Percentiles rank a stretch among this genome's conserved stretches.
These are phyloP conservation scores for Kazachstania psychrophila DNA, from an alignment of 805 yeast species.

Conservation along the genomic window DNA sequence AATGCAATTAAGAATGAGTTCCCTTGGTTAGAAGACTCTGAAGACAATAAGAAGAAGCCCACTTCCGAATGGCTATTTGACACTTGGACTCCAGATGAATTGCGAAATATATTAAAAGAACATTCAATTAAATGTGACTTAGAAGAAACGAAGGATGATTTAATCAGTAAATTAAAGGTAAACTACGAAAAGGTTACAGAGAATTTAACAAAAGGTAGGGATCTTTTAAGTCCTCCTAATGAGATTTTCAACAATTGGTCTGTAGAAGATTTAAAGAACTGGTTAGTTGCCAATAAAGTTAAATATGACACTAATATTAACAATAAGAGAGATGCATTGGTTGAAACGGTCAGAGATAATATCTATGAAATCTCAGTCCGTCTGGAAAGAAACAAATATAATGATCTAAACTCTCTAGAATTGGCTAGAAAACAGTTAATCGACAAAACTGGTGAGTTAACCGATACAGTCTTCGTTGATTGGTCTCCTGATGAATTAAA, in stretches of 20 bases:
- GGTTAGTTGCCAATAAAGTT: constrained; percentile 41
- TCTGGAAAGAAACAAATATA: constrained; percentile 32
- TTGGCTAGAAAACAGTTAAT: constrained; percentile 30
- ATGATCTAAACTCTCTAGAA: constrained; percentile 34
- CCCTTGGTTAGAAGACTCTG: constrained; percentile 3
- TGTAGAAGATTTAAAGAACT: constrained; percentile 35
- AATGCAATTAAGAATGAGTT: constrained; percentile 1
- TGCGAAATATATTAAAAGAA: constrained; percentile 41
- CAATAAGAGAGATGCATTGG: constrained; percentile 35
- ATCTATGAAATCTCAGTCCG: constrained; percentile 37
- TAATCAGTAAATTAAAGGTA: constrained; percentile 20
- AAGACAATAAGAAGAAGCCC: constrained; percentile 12
- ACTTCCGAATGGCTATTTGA: constrained; percentile 40
- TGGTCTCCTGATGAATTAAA: constrained; percentile 49
- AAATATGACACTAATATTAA: constrained; percentile 27
- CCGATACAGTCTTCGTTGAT: constrained; percentile 37
- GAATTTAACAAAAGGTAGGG: constrained; percentile 34
- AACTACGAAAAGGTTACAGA: constrained; percentile 33
- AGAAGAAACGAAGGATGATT: constrained; percentile 36
- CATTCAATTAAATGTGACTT: constrained; percentile 34
- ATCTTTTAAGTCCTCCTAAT: constrained; percentile 13
- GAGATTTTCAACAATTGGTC: constrained; percentile 31
- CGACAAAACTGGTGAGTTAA: constrained; percentile 34
- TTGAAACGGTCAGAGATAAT: constrained; percentile 33
- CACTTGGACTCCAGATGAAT: constrained; percentile 44